These are phyloP conservation scores for Lumnitzera littorea DNA, from an alignment of 345 rosid genomes.

Conservation along the genomic window DNA sequence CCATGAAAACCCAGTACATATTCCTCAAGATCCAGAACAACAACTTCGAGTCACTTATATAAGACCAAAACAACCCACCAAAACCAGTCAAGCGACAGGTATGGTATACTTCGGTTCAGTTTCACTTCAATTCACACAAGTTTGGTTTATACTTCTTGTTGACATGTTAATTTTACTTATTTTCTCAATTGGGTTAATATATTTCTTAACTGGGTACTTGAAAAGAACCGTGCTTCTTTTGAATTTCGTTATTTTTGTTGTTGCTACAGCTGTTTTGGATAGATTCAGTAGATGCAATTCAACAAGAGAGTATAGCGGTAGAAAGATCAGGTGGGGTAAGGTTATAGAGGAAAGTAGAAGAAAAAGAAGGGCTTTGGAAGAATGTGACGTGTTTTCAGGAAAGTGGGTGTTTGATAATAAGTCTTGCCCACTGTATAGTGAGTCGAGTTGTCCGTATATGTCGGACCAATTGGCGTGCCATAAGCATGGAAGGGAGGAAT, in stretches of 20 bases:
- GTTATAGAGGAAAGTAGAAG: constrained; percentile 17
- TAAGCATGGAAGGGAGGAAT: constrained; percentile 87
- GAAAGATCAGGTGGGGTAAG: constrained; percentile 50
- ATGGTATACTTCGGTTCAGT: constrained; percentile 6
- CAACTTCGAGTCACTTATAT: constrained; percentile 27
- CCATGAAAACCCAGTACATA: constrained; percentile 27
- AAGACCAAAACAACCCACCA: constrained; percentile 44
- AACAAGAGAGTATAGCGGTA: constrained; percentile 57
- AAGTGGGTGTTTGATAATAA: constrained; percentile 79
- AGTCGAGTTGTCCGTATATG: constrained; percentile 89
- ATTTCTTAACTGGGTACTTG: background rate
- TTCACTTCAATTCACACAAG: background rate
- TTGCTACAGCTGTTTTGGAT: constrained; percentile 56
- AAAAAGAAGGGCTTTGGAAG: constrained; percentile 27
- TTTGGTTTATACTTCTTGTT: background rate
- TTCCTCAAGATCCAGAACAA: constrained; percentile 6
- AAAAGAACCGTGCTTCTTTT: background rate
- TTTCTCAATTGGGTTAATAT: background rate
- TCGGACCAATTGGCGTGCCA: constrained; percentile 96
- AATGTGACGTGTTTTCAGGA: constrained; percentile 77
- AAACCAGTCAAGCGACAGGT: constrained; percentile 29
- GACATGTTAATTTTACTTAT: too few relatives aligned
- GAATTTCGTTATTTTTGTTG: background rate
- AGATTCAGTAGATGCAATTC: constrained; percentile 74
- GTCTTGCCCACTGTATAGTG: constrained; percentile 73